A percentile compares a stretch with the other conserved stretches of the same genome.
Conservation (phyloP, 2,329 filamentous ascomycete genomes). For the Colletotrichum caudatum region DNA sequence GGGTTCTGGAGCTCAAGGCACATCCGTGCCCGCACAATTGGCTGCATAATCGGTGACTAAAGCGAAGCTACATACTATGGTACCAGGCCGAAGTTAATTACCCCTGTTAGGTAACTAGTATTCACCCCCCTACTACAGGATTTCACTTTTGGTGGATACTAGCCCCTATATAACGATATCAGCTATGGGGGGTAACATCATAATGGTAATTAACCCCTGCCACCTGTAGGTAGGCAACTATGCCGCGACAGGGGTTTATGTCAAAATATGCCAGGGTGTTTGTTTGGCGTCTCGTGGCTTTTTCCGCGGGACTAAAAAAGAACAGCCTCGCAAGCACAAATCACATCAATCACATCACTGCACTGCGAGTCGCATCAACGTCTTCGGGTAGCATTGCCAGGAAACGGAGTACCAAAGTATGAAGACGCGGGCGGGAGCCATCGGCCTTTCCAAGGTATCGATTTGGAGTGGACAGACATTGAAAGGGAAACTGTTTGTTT, state of each 20-base stretch:
- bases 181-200: no score
- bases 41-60: conserved; percentile 13
- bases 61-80: neutral
- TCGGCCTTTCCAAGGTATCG: neutral
- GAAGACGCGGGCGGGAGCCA: neutral
- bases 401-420: neutral
- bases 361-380: neutral
- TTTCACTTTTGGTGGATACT: no score
- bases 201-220: no score
- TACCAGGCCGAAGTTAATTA: no score
- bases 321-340: neutral
- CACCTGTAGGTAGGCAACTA: no score
- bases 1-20: conserved; percentile 3
- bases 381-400: no score
- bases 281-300: neutral
- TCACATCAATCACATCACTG: neutral
- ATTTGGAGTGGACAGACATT: conserved; percentile 1
- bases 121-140: no score
- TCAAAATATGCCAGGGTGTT: conserved; percentile 10
- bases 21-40: neutral
- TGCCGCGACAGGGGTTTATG: neutral
- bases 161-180: no score
- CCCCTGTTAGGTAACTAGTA: no score
- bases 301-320: neutral
- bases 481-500: conserved; percentile 7